phyloP scores from a whole-genome alignment of 2,329 filamentous ascomycete genomes.

The Aulographum hederae region DNA sequence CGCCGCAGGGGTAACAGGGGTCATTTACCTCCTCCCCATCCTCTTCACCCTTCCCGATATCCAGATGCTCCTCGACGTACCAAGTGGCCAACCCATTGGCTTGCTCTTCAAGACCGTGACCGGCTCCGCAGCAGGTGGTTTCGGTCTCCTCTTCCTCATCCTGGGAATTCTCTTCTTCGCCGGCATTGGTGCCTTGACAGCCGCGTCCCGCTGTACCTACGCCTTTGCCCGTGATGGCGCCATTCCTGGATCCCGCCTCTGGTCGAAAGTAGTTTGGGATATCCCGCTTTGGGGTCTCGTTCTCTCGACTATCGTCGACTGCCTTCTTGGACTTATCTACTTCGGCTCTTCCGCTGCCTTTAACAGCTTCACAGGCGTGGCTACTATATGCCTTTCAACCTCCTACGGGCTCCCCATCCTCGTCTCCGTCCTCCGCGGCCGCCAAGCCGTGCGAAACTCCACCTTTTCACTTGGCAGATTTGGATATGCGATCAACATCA shows the following conservation, averaged over 20 bases:
- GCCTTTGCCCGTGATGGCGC: conserved; percentile 60
- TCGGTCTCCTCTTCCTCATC: conserved; percentile 50
- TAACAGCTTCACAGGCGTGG: conserved; percentile 32
- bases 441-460: conserved; percentile 2
- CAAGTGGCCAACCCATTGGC: conserved; percentile 59
- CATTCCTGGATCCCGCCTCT: conserved; percentile 50
- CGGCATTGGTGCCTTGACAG: conserved; percentile 33
- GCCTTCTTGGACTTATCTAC: conserved; percentile 31
- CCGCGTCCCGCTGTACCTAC: conserved; percentile 51
- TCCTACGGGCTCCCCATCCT: conserved; percentile 38
- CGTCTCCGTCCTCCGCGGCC: conserved; percentile 26
- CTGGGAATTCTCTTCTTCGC: conserved; percentile 33
- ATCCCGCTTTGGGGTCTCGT: conserved; percentile 24
- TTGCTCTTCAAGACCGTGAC: conserved; percentile 60
- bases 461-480: conserved; percentile 1
- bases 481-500: conserved; percentile 2
- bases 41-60: conserved; percentile 60
- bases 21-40: conserved; percentile 53
- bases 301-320: conserved; percentile 26
- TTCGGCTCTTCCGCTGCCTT: conserved; percentile 29
- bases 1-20: conserved; percentile 45
- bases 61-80: conserved; percentile 40
- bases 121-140: conserved; percentile 53
- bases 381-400: conserved; percentile 36
- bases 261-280: conserved; percentile 16